Evolutionary conservation across 768 basidiomycete species (phyloP).

Genomic region (Russula vinacea): DNA sequence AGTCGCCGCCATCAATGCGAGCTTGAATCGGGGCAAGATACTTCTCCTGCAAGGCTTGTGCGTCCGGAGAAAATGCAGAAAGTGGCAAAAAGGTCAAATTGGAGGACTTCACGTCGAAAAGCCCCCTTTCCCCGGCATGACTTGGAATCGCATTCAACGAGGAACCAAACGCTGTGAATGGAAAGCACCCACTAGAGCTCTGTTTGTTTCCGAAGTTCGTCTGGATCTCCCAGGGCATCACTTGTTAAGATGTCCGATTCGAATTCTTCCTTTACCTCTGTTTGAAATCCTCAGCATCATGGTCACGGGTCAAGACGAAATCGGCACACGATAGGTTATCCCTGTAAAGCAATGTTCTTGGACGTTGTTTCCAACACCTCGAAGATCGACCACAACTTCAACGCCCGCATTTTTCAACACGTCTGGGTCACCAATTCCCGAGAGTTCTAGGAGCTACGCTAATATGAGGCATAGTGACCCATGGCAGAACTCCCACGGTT

Average conservation of each 20-base stretch:
- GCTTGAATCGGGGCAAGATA: conserved; percentile 13
- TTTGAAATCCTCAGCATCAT: neutral
- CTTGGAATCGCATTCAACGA: neutral
- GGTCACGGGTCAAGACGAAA: neutral
- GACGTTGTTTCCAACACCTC: conserved; percentile 25
- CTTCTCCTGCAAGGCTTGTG: conserved; percentile 9
- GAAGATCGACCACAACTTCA: conserved; percentile 12
- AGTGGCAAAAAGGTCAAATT: conserved; percentile 21
- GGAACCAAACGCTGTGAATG: too few species aligned
- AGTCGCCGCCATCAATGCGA: conserved; percentile 1
- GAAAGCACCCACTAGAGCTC: too few species aligned
- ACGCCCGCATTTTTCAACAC: conserved; percentile 21
- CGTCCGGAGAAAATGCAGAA: neutral
- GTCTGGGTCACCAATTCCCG: conserved; percentile 26
- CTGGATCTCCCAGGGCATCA: too few species aligned
- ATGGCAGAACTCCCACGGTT: neutral
- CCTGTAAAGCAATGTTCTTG: conserved; percentile 22
- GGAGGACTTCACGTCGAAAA: conserved; percentile 3
- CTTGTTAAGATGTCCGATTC: neutral
- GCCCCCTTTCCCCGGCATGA: neutral
- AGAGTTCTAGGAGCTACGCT: conserved; percentile 27
- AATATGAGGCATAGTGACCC: neutral
- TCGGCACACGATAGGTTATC: conserved; percentile 8
- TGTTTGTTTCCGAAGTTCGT: too few species aligned
- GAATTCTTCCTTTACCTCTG: conserved; percentile 23